These are phyloP conservation scores for Polygonum aviculare DNA, from an alignment of 148 eudicot species.

Conservation along the genomic window DNA sequence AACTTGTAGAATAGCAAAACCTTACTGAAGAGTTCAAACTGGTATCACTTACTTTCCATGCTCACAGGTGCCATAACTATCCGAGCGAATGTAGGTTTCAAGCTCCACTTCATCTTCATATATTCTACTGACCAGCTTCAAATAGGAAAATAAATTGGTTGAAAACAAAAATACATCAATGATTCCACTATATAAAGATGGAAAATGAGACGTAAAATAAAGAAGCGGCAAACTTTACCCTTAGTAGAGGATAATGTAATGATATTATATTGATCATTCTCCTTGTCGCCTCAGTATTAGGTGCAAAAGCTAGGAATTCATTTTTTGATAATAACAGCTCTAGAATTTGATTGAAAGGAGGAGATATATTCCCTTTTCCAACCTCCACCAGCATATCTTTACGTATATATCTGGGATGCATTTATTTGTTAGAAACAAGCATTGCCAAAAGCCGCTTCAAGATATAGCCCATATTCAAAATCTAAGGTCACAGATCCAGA, in stretches of 20 bases:
- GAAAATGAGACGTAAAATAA: background rate
- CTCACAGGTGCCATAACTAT: slow-evolving; percentile 60
- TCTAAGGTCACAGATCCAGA: background rate
- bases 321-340: slow-evolving; percentile 41
- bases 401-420: slow-evolving; percentile 39
- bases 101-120: slow-evolving; percentile 80
- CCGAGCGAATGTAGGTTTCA: slow-evolving; percentile 77
- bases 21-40: background rate
- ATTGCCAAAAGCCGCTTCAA: background rate
- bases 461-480: background rate
- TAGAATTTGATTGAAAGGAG: slow-evolving; percentile 56
- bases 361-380: slow-evolving; percentile 62
- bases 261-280: slow-evolving; percentile 67
- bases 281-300: slow-evolving; percentile 69
- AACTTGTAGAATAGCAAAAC: background rate
- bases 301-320: slow-evolving; percentile 85
- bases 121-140: slow-evolving; percentile 54
- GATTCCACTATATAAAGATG: background rate
- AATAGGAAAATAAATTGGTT: slow-evolving; percentile 17
- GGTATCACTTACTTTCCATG: slow-evolving; percentile 45
- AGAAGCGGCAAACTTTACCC: slow-evolving; percentile 31
- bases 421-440: background rate
- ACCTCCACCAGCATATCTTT: slow-evolving; percentile 86
- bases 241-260: slow-evolving; percentile 63
- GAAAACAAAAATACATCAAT: background rate